Evolutionary conservation across 2,329 filamentous ascomycete species (phyloP).

Genomic region (Purpureocillium takamizusanense): DNA sequence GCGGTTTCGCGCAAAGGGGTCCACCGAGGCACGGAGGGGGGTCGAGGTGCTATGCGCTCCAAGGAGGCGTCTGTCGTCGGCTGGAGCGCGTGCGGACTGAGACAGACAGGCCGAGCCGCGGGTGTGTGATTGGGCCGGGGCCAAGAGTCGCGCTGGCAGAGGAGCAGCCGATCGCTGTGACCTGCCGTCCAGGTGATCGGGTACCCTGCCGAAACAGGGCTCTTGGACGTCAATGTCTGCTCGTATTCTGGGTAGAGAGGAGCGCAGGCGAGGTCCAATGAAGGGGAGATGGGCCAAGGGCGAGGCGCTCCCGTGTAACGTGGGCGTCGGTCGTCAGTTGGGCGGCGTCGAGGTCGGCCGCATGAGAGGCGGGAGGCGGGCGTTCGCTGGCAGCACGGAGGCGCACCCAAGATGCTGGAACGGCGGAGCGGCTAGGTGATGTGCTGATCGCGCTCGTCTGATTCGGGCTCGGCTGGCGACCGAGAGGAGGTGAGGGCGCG

Average conservation of each 20-base stretch:
- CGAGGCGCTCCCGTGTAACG: slow-evolving; percentile 15
- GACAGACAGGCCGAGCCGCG: slow-evolving; percentile 3
- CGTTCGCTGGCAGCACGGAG: background rate
- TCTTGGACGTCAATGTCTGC: slow-evolving; percentile 15
- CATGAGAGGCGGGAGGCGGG: slow-evolving; percentile 9
- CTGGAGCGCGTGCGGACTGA: slow-evolving; percentile 5
- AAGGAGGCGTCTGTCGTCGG: background rate
- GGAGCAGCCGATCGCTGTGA: slow-evolving; percentile 12
- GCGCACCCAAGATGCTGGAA: too few species aligned
- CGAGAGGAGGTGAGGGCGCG: too few species aligned
- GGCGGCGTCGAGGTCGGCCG: slow-evolving; percentile 9
- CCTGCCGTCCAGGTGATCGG: slow-evolving; percentile 15
- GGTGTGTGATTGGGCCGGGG: slow-evolving; percentile 1
- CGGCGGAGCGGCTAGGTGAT: too few species aligned
- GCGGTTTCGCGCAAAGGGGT: slow-evolving; percentile 9
- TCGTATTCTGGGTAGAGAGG: slow-evolving; percentile 20
- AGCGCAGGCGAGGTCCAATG: slow-evolving; percentile 15
- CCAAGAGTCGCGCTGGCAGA: slow-evolving; percentile 1
- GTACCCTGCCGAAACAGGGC: slow-evolving; percentile 12
- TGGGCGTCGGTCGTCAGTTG: slow-evolving; percentile 16
- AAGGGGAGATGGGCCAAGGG: slow-evolving; percentile 9
- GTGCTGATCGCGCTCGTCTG: too few species aligned
- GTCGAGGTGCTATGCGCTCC: background rate
- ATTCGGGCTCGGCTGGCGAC: too few species aligned
- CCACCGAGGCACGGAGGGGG: background rate